Conservation (phyloP, 2,329 filamentous ascomycete species). For the Mollisiaceae sp. region DNA sequence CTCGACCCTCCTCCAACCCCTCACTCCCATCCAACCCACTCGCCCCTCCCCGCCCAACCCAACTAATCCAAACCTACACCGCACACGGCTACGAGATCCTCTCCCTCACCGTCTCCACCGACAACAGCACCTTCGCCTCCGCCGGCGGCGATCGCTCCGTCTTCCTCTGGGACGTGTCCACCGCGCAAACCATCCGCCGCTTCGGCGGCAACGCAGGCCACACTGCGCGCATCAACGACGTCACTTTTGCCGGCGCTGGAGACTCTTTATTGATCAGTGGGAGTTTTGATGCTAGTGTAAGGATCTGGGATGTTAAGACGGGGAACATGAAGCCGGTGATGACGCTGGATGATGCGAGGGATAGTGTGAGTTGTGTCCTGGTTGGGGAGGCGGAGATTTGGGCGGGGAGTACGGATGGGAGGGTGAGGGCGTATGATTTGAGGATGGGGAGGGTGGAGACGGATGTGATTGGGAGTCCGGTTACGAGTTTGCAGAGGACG, state of each 20-base stretch:
- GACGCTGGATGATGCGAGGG: slow-evolving; percentile 73
- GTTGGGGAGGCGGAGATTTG: slow-evolving; percentile 56
- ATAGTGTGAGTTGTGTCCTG: slow-evolving; percentile 59
- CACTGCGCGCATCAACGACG: slow-evolving; percentile 70
- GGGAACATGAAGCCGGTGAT: slow-evolving; percentile 68
- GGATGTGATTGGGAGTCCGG: slow-evolving; percentile 73
- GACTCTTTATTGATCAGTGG: slow-evolving; percentile 76
- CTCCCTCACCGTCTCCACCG: slow-evolving; percentile 72
- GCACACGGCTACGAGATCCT: slow-evolving; percentile 94
- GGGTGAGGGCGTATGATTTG: slow-evolving; percentile 82
- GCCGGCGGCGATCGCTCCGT: slow-evolving; percentile 88
- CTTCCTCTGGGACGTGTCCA: slow-evolving; percentile 93
- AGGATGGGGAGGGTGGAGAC: slow-evolving; percentile 72
- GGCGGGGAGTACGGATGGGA: slow-evolving; percentile 82
- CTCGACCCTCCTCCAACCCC: slow-evolving; percentile 49
- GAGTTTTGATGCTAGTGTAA: slow-evolving; percentile 76
- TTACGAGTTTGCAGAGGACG: slow-evolving; percentile 78
- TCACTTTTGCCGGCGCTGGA: slow-evolving; percentile 76
- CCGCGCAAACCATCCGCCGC: slow-evolving; percentile 75
- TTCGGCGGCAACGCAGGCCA: slow-evolving; percentile 62
- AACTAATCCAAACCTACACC: slow-evolving; percentile 83
- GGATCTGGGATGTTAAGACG: slow-evolving; percentile 73
- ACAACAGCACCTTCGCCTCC: slow-evolving; percentile 87
- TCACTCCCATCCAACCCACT: slow-evolving; percentile 45
- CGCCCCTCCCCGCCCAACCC: slow-evolving; percentile 46